phyloP scores from a whole-genome alignment of 495 filamentous ascomycete genomes.

The Neurospora intermedia region DNA sequence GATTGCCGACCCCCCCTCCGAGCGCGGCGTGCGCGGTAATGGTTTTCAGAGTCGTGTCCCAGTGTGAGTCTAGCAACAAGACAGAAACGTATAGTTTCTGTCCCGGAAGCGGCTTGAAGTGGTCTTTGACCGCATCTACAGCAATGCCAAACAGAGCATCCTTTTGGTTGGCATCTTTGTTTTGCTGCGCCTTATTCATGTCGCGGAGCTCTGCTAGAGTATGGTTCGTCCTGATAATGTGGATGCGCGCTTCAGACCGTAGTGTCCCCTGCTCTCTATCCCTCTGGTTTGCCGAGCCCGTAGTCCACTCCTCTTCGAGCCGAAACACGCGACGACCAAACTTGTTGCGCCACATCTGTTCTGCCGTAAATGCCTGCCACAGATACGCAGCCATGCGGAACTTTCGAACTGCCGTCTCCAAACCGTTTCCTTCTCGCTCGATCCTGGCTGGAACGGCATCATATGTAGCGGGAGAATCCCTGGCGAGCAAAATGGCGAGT shows the following conservation, averaged over 20 bases:
- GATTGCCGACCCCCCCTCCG: constrained; percentile 50
- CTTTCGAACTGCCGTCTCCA: constrained; percentile 73
- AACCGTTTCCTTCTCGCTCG: constrained; percentile 66
- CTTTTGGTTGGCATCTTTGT: constrained; percentile 51
- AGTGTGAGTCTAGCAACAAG: constrained; percentile 74
- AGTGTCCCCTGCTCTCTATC: constrained; percentile 58
- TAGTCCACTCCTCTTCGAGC: constrained; percentile 89
- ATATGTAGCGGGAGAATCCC: constrained; percentile 78
- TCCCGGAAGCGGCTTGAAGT: constrained; percentile 62
- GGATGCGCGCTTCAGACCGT: constrained; percentile 82
- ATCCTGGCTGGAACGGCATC: constrained; percentile 67
- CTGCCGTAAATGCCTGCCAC: constrained; percentile 91
- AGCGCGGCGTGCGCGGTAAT: constrained; percentile 76
- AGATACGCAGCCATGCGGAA: constrained; percentile 87
- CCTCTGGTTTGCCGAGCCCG: constrained; percentile 59
- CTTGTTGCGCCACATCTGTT: constrained; percentile 84
- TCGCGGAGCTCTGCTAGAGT: constrained; percentile 75
- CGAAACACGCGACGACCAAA: constrained; percentile 76
- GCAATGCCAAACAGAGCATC: constrained; percentile 68
- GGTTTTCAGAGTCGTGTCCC: constrained; percentile 59
- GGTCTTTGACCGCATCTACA: constrained; percentile 56
- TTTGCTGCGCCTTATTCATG: constrained; percentile 71
- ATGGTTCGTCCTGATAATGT: constrained; percentile 70
- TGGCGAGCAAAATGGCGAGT: constrained; percentile 71
- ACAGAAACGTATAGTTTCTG: constrained; percentile 82